Percentiles rank a stretch among this genome's conserved stretches.
Conservation (phyloP, 495 filamentous ascomycete species). For the Aspergillus nanangensis region DNA sequence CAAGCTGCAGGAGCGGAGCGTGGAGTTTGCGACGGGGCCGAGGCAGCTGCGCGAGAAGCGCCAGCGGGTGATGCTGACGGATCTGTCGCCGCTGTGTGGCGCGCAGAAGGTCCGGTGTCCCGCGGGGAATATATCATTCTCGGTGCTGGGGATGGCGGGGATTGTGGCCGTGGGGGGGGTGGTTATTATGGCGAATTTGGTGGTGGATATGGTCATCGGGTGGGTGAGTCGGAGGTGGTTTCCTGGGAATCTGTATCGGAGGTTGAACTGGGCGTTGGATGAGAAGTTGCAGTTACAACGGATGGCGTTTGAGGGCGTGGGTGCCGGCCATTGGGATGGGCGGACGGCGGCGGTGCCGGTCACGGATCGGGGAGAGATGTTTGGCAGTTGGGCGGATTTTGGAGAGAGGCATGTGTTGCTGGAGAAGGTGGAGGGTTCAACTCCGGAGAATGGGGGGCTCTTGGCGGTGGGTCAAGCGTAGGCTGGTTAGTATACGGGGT, state of each 20-base stretch:
- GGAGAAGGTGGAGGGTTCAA: not conserved
- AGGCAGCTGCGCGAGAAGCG: not conserved
- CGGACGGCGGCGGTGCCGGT: not conserved
- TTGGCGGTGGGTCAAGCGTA: no score
- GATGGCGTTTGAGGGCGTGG: not conserved
- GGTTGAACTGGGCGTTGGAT: not conserved
- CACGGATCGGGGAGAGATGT: not conserved
- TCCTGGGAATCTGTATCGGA: not conserved
- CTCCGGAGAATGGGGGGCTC: not conserved
- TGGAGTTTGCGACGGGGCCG: constrained; percentile 21
- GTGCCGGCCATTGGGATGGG: not conserved
- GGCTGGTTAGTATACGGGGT: no score
- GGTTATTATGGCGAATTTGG: not conserved
- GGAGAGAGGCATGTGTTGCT: not conserved
- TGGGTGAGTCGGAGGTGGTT: not conserved
- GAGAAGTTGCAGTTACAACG: not conserved
- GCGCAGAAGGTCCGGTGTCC: not conserved
- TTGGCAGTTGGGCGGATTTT: not conserved
- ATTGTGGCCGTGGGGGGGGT: not conserved
- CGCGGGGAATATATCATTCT: constrained; percentile 1
- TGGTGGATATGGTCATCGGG: not conserved
- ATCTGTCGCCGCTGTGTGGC: no score
- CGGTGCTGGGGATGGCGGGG: not conserved
- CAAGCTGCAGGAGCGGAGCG: constrained; percentile 16
- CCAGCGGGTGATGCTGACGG: not conserved